Evolutionary conservation across 2,329 filamentous ascomycete genomes (phyloP), one percentile per base, ranked within the genome.

Genomic region (Volutella citrinella): DNA sequence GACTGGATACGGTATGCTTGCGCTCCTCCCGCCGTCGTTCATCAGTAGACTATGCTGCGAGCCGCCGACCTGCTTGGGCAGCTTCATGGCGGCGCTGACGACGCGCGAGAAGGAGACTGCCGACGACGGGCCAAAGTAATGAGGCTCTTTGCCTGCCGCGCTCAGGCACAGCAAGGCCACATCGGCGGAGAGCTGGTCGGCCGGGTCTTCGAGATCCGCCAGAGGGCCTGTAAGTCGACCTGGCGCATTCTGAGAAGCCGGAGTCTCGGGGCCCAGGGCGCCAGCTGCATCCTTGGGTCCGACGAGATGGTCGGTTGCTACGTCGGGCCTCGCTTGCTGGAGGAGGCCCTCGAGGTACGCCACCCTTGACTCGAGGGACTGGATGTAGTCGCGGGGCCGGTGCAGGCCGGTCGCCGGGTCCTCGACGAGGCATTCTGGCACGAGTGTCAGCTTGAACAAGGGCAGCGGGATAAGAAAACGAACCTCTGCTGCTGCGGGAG

Each of bases 351-450:
- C 42, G 7, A 45, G n/a, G 16, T 45, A 45, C 10, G 42, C 42
- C 1, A 45, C 42, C 8, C 42, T 30, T 3, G 42, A 33, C 16
- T 45, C 42, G 1, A 45, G 19, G 3, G 40, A 45, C 18, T 45
- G 42, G 36, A 45, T 45, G 14, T 45, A 43, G 19, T 40, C 40
- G 5, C 42, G 40, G 10, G 40, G 40, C 6, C 42, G 42, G 13
- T 40, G 30, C n/a, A 45, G 14, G 1, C 42, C 42, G 3, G 42
- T 45, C 12, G 42, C 42, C 5, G 42, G 42, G 13, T 43, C 42
- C 19, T 45, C 42, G 6, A 45, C 42, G 11, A 45, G 40, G 7
- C 42, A 45, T 33, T 45, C 42, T 45, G 10, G n/a, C n/a, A n/a
- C n/a, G n/a, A n/a, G n/a, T n/a, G n/a, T n/a, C n/a, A n/a, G n/a